Evolutionary conservation across 1,139 yeast genomes (phyloP).

Genomic region (Pichia sp.): DNA sequence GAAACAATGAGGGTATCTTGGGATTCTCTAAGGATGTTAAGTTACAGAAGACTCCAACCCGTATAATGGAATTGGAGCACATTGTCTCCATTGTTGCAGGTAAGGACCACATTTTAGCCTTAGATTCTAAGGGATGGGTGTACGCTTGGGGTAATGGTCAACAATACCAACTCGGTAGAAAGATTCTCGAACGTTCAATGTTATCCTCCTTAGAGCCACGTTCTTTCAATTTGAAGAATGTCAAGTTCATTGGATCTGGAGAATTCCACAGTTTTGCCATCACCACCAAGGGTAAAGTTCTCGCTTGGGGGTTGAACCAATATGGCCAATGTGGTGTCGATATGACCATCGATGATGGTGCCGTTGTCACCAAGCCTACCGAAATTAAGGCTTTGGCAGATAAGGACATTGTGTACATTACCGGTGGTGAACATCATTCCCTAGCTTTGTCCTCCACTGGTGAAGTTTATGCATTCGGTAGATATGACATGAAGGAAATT

Average conservation of each 20-base stretch:
- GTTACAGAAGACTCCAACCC: slow-evolving; percentile 62
- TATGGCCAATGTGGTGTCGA: slow-evolving; percentile 89
- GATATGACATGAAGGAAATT: slow-evolving; percentile 87
- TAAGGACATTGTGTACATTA: slow-evolving; percentile 52
- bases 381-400: slow-evolving; percentile 53
- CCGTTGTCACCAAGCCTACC: slow-evolving; percentile 72
- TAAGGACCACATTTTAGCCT: slow-evolving; percentile 81
- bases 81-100: slow-evolving; percentile 89
- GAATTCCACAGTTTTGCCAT: slow-evolving; percentile 96
- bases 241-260: slow-evolving; percentile 81
- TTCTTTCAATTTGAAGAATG: slow-evolving; percentile 69
- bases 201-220: slow-evolving; percentile 66
- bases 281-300: slow-evolving; percentile 60
- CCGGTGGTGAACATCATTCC: slow-evolving; percentile 95
- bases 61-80: slow-evolving; percentile 54
- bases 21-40: slow-evolving; percentile 67
- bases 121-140: slow-evolving; percentile 79
- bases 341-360: slow-evolving; percentile 70
- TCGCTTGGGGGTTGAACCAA: slow-evolving; percentile 93
- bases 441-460: slow-evolving; percentile 68
- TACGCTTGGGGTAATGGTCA: slow-evolving; percentile 98
- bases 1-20: slow-evolving; percentile 84
- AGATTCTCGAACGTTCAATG: slow-evolving; percentile 69
- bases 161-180: slow-evolving; percentile 84
- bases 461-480: slow-evolving; percentile 76